Base-by-base conservation (phyloP, 257 asterid genomes). In the Echium plantagineum region DNA sequence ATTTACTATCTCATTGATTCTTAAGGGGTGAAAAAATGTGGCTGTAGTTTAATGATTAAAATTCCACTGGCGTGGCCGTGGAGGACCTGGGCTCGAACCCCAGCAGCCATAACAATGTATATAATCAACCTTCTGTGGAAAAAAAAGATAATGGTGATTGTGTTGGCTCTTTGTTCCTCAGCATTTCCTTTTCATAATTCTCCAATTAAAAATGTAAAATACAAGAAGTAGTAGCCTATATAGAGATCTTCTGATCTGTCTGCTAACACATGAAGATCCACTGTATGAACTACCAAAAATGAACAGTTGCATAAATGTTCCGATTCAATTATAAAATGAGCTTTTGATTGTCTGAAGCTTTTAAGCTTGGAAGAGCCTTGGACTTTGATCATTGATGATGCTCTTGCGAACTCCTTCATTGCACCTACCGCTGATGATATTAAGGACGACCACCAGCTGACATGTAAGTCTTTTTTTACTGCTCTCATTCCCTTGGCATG, bases 61-160 rank as follows among this genome's bases (percentile, higher is more conserved):
- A 35, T 35, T 35, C 46, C 46, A 35, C 46, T 94, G 95, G 89
- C 94, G 91, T 89, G 94, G 89, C 32, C 32, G 32, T 28, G 32
- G 32, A 28, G 80, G 96, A 83, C 96, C 96, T 85, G 94, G 95
- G 95, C 96, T 89, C 95, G 94, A 89, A 89, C 85, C 94, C 94
- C 94, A 85, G 95, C 95, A 89, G 96, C 95, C 95, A 89, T 95
- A 88, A 35, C 46, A 35, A 35, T 4, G 46, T 35, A 35, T 35
- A 35, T 35, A 13, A 35, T 5, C 46, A 5, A 35, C 46, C 46
- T 35, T 4, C 32, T 2, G 5, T 0, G 2, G 9, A 35, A 35
- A 35, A 7, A 35, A 35, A 13, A 35, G 46, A 35, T 35, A 35
- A 35, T 35, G 9, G 7, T 35, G 13, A 9, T 42, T 42, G 4